phyloP scores from a whole-genome alignment of 169 alveolate species.

The Perkinsus marinus region DNA sequence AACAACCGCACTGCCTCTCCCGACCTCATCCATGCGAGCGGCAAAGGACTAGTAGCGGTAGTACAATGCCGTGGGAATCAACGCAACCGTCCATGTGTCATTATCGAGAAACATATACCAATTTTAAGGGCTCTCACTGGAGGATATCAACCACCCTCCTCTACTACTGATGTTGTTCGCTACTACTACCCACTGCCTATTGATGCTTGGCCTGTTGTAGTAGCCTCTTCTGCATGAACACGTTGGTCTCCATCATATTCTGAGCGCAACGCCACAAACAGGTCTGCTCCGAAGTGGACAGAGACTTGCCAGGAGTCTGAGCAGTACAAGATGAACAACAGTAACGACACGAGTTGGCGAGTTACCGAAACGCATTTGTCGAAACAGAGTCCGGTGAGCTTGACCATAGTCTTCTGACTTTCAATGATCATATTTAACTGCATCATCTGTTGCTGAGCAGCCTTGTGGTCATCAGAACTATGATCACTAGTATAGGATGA shows the following conservation, averaged over 20 bases:
- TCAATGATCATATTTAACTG: conserved; percentile 2
- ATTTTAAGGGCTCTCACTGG: too few relatives aligned
- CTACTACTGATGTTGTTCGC: too few relatives aligned
- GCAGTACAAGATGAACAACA: background rate
- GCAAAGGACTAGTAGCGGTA: too few relatives aligned
- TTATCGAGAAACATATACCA: too few relatives aligned
- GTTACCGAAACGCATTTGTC: conserved; percentile 6
- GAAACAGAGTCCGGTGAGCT: conserved; percentile 21
- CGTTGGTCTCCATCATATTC: conserved; percentile 20
- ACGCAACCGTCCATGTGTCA: too few relatives aligned
- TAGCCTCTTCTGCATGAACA: conserved; percentile 5
- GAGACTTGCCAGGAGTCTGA: conserved; percentile 3
- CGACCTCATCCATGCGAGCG: too few relatives aligned
- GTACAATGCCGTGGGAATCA: too few relatives aligned
- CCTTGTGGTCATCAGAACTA: background rate
- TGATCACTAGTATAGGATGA: background rate
- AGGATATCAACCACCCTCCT: too few relatives aligned
- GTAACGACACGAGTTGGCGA: background rate
- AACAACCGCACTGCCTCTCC: too few relatives aligned
- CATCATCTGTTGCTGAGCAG: background rate
- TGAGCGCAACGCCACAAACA: conserved; percentile 28
- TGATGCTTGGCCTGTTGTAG: background rate
- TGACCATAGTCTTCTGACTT: conserved; percentile 18
- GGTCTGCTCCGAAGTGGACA: conserved; percentile 9
- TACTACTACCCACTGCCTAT: background rate